phyloP scores from a whole-genome alignment of 495 filamentous ascomycete genomes.

The Cetradonia linearis region DNA sequence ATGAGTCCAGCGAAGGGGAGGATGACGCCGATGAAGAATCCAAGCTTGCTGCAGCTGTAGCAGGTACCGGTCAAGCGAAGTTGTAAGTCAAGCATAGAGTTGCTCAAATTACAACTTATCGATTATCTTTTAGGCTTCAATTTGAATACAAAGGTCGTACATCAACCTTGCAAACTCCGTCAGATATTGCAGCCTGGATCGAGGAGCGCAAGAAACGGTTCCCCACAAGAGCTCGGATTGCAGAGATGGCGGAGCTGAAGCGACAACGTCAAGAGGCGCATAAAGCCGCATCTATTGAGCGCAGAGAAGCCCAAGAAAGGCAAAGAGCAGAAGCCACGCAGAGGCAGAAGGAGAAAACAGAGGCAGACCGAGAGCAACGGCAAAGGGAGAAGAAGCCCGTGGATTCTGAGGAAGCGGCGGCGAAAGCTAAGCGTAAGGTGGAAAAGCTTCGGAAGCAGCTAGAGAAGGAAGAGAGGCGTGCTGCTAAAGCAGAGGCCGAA shows the following conservation, averaged over 20 bases:
- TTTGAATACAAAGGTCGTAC: constrained; percentile 38
- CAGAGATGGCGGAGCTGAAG: constrained; percentile 12
- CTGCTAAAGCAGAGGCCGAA: constrained; percentile 38
- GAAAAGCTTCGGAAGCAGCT: constrained; percentile 41
- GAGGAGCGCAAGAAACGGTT: constrained; percentile 67
- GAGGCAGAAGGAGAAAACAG: constrained; percentile 29
- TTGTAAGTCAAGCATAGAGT: constrained; percentile 30
- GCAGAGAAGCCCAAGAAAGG: constrained; percentile 15
- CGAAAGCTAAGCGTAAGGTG: constrained; percentile 39
- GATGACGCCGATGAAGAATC: constrained; percentile 62
- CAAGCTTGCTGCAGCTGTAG: constrained; percentile 35
- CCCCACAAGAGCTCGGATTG: constrained; percentile 48
- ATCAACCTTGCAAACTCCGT: constrained; percentile 39
- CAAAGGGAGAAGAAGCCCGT: constrained; percentile 25
- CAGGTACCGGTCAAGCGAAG: constrained; percentile 26
- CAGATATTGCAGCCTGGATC: constrained; percentile 73
- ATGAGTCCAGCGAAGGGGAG: constrained; percentile 60
- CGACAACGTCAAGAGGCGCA: constrained; percentile 12
- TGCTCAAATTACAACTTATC: constrained; percentile 18
- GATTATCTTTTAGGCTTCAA: constrained; percentile 28
- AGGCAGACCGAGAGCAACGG: constrained; percentile 18
- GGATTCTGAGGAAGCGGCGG: constrained; percentile 28
- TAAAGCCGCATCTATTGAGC: constrained; percentile 7
- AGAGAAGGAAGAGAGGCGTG: constrained; percentile 38
- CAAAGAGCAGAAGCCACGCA: constrained; percentile 20